A percentile compares a stretch with the other conserved stretches of the same genome.
These are phyloP conservation scores for Pythium dissotocum DNA, from an alignment of 352 stramenopile species.

Conservation along the genomic window DNA sequence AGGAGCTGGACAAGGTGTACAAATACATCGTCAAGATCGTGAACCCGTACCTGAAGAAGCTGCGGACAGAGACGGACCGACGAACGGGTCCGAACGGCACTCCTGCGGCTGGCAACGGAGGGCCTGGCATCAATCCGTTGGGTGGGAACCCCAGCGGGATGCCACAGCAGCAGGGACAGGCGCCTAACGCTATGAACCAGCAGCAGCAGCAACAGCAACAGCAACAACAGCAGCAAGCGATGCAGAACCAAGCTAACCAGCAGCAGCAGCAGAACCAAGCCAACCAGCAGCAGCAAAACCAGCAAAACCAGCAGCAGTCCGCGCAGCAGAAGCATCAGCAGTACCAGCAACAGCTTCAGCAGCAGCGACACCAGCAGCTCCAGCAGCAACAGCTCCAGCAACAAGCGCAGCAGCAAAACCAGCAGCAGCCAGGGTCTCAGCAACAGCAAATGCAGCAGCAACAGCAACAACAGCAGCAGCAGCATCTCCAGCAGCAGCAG, in stretches of 20 bases:
- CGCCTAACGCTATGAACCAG: conserved; percentile 3
- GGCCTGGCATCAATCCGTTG: conserved; percentile 16
- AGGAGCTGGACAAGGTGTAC: conserved; percentile 87
- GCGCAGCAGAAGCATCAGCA: conserved; percentile 61
- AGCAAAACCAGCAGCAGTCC: conserved; percentile 51
- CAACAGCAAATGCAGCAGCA: conserved; percentile 11
- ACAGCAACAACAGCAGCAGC: conserved; percentile 5
- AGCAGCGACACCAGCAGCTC: conserved; percentile 24
- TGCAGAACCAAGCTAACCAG: conserved; percentile 27
- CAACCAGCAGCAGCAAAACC: conserved; percentile 55
- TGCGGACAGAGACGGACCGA: conserved; percentile 78
- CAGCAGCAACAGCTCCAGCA: conserved; percentile 25
- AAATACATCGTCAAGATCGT: conserved; percentile 91
- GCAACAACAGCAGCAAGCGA: conserved; percentile 21
- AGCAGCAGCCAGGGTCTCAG: no score
- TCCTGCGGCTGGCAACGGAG: neutral
- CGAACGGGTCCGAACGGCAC: conserved; percentile 32
- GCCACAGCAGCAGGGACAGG: conserved; percentile 10
- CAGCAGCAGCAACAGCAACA: conserved; percentile 26
- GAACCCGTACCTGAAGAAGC: conserved; percentile 85
- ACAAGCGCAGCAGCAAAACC: conserved; percentile 22
- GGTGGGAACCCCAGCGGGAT: conserved; percentile 8
- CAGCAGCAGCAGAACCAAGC: conserved; percentile 39
- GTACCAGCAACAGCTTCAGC: conserved; percentile 28
- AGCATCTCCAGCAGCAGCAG: no score